phyloP scores from a whole-genome alignment of 345 rosid species.

The Jatropha curcas region DNA sequence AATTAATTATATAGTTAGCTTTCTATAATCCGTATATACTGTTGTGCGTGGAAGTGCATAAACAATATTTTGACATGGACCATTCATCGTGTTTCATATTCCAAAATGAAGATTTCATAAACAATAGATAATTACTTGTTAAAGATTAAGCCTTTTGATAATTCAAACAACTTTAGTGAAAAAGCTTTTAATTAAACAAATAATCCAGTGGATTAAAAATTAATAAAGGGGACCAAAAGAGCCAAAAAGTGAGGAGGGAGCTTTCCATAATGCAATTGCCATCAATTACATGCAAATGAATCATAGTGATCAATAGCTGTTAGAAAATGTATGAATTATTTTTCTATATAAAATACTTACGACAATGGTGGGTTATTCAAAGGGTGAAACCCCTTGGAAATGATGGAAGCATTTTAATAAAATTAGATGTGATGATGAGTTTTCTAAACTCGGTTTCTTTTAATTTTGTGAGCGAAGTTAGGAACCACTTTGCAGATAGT shows the following conservation, averaged over 20 bases:
- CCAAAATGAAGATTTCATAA: neutral
- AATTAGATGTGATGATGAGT: too few species aligned
- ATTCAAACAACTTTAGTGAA: neutral
- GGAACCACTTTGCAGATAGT: too few species aligned
- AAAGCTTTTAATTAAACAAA: neutral
- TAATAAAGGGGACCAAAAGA: slow-evolving; percentile 5
- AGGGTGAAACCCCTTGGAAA: too few species aligned
- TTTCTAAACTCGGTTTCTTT: too few species aligned
- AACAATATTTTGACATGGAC: neutral
- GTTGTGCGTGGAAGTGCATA: slow-evolving; percentile 17
- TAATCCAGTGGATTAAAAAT: neutral
- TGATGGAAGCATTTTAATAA: too few species aligned
- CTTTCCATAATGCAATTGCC: neutral
- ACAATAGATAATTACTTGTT: neutral
- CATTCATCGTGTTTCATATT: neutral
- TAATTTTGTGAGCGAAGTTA: too few species aligned
- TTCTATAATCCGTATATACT: neutral
- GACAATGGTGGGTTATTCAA: too few species aligned
- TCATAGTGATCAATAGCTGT: neutral
- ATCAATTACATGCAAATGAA: slow-evolving; percentile 12
- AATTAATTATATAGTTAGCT: neutral
- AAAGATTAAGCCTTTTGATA: neutral
- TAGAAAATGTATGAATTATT: too few species aligned
- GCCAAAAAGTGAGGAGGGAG: neutral
- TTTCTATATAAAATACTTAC: too few species aligned